Evolutionary conservation across 164 flowering plant genomes (phyloP).

Genomic region (Houttuynia cordata): DNA sequence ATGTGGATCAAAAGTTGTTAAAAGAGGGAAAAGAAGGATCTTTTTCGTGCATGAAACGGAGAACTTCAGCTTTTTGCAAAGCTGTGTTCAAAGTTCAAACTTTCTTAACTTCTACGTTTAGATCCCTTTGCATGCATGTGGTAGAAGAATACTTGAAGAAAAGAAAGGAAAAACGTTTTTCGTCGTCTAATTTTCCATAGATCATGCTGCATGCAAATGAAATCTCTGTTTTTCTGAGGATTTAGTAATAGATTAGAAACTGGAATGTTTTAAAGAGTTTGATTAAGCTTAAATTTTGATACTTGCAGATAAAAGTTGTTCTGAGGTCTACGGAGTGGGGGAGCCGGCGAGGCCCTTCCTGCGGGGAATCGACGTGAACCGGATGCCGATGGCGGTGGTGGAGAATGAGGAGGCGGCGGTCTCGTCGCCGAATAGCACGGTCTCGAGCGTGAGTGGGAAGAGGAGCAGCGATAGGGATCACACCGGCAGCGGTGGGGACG

Average conservation of each 20-base stretch:
- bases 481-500: slow-evolving; percentile 14
- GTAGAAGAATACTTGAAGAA: too few relatives aligned
- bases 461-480: slow-evolving; percentile 30
- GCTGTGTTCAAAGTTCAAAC: too few relatives aligned
- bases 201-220: too few relatives aligned
- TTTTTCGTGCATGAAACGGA: background rate
- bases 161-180: too few relatives aligned
- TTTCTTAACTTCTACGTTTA: too few relatives aligned
- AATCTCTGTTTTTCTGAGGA: too few relatives aligned
- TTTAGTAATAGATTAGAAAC: too few relatives aligned
- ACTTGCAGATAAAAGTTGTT: slow-evolving; percentile 1
- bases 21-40: background rate
- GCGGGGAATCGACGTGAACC: slow-evolving; percentile 15
- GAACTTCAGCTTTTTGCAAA: too few relatives aligned
- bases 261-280: too few relatives aligned
- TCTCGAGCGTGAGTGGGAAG: slow-evolving; percentile 55
- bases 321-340: slow-evolving; percentile 6
- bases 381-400: slow-evolving; percentile 4
- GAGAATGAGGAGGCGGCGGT: slow-evolving; percentile 8
- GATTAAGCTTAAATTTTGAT: background rate
- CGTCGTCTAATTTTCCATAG: too few relatives aligned
- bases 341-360: slow-evolving; percentile 8
- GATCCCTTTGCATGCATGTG: background rate
- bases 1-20: too few relatives aligned
- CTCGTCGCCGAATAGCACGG: slow-evolving; percentile 54